Base-by-base conservation (phyloP, 1,284 basidiomycete genomes). In the Apiotrichum domesticum region DNA sequence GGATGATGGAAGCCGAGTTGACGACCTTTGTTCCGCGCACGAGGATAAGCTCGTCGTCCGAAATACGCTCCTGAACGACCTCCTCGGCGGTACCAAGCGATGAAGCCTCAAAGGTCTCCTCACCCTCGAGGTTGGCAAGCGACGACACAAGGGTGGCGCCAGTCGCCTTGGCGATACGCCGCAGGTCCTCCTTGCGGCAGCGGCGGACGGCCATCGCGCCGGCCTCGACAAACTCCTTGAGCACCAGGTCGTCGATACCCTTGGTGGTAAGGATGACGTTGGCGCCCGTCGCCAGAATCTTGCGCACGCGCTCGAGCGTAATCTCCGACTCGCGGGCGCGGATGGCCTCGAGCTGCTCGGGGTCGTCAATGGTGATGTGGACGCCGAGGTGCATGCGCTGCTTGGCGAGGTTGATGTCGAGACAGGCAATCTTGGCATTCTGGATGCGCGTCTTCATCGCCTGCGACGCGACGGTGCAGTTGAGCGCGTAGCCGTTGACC, bases 171-270 rank as follows among this genome's bases (percentile, higher is more conserved):
- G 96, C 96, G 67, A 98, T 98, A 54, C 96, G 86, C 58, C 93
- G 85, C 53, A 98, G 82, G 74, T 99, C 96, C 74, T 99, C 96
- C 78, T 98, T 98, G 72, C 90, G 86, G 81, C 96, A 98, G 69
- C 96, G 83, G 63, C 96, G 86, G 54, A 98, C 96, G 42, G 93
- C 96, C 89, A 98, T 98, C 0, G 95, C 96, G 44, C 96, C 96
- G 13, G 93, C 95, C 79, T 99, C 96, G 56, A 98, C 91, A 70
- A 98, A 98, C 79, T 98, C 96, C 77, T 99, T 99, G 68, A 98
- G 80, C 75, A 93, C 96, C 35, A 98, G 81, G 72, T 99, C 96
- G 71, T 99, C 96, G 67, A 98, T 99, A 51, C 96, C 96, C 78
- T 98, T 98, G 40, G 96, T 98, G 33, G 96, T 99, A 56, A 98